Evolutionary conservation across 164 flowering plant species (phyloP).

Genomic region (Annona squamosa): DNA sequence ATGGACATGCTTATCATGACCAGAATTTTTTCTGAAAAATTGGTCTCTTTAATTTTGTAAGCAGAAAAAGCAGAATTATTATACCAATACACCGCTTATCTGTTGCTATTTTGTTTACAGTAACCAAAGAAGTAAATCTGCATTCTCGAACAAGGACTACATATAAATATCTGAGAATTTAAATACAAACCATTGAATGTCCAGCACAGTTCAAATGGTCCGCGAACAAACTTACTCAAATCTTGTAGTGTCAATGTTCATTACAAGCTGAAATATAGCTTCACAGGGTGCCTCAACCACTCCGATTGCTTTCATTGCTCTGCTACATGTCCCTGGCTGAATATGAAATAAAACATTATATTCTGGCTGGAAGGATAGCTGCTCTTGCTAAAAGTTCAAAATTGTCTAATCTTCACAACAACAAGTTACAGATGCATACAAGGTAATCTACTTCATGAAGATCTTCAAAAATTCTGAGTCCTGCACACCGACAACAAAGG

Average conservation of each 20-base stretch:
- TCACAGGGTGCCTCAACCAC: constrained; percentile 97
- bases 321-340: constrained; percentile 97
- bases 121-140: too few relatives aligned
- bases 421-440: constrained; percentile 38
- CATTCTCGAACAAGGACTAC: too few relatives aligned
- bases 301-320: constrained; percentile 99
- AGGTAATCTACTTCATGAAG: constrained; percentile 95
- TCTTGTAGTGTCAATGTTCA: constrained; percentile 97
- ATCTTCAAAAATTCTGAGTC: constrained; percentile 98
- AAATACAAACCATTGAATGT: too few relatives aligned
- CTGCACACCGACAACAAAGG: constrained; percentile 33
- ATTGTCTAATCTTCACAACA: not conserved
- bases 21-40: too few relatives aligned
- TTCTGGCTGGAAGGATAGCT: constrained; percentile 1
- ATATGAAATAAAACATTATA: constrained; percentile 8
- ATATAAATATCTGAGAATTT: too few relatives aligned
- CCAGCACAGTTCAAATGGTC: not conserved
- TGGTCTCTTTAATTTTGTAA: too few relatives aligned
- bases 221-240: constrained; percentile 68
- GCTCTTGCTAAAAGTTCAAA: not conserved
- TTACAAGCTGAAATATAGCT: constrained; percentile 94
- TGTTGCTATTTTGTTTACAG: too few relatives aligned
- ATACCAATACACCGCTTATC: too few relatives aligned
- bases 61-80: too few relatives aligned
- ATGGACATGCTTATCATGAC: too few relatives aligned